Evolutionary conservation across 306 rosid genomes (phyloP).

Genomic region (Begonia loranthoides): DNA sequence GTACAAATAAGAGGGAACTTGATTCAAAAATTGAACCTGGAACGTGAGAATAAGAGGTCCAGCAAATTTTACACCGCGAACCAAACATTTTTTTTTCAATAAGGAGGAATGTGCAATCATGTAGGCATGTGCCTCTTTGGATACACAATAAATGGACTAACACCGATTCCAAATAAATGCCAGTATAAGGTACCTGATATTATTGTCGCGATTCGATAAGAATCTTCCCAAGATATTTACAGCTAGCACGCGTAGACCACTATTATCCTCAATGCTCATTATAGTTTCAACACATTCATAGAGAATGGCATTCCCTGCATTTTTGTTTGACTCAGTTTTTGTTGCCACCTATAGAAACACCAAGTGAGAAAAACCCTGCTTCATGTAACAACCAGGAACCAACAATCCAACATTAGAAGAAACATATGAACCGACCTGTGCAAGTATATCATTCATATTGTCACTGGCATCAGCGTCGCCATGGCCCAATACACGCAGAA

Average conservation of each 20-base stretch:
- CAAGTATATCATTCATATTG: slow-evolving; percentile 95
- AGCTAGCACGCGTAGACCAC: slow-evolving; percentile 97
- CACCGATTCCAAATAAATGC: not conserved
- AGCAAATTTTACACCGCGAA: too few relatives aligned
- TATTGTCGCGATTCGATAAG: slow-evolving; percentile 93
- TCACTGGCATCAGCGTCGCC: slow-evolving; percentile 92
- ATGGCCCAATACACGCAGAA: slow-evolving; percentile 83
- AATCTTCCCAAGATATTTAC: slow-evolving; percentile 94
- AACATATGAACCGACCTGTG: slow-evolving; percentile 50
- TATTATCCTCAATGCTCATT: slow-evolving; percentile 92
- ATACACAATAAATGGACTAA: slow-evolving; percentile 3
- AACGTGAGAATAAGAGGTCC: too few relatives aligned
- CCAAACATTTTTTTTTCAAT: too few relatives aligned
- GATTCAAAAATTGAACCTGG: too few relatives aligned
- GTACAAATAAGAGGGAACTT: too few relatives aligned
- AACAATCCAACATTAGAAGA: too few relatives aligned
- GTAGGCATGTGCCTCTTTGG: slow-evolving; percentile 9
- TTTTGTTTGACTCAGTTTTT: slow-evolving; percentile 93
- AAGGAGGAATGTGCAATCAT: too few relatives aligned
- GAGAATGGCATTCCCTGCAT: slow-evolving; percentile 91
- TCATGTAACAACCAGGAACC: too few relatives aligned
- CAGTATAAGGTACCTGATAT: slow-evolving; percentile 59
- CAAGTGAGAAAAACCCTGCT: not conserved
- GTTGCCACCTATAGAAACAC: slow-evolving; percentile 64
- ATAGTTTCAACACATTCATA: slow-evolving; percentile 96